Evolutionary conservation across 2,329 filamentous ascomycete genomes (phyloP), one percentile per base, ranked within the genome.

Genomic region (Alternaria sp.): DNA sequence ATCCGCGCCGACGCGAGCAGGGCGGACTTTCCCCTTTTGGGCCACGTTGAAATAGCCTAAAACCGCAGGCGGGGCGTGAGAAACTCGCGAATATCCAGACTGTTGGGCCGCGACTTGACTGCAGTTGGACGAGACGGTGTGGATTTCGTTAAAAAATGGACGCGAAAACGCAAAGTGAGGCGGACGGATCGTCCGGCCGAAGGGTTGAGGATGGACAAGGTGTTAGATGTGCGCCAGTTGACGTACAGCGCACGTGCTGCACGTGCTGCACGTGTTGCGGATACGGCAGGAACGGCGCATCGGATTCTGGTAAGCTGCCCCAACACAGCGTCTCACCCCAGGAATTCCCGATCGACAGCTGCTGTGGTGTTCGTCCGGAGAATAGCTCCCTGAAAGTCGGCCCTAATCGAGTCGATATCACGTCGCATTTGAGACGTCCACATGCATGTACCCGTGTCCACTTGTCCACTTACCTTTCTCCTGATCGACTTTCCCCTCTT

Each of bases 401-500:
- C n/a, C 41, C 41, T 40, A 37, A 34, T 34, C 23, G 23, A 40
- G 21, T 53, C 36, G 13, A 34, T 33, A 28, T 33, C 44, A 31
- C 28, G 34, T 55, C 28, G 36, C 31, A 23, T 29, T 29, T 31
- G 26, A 44, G 36, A 52, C 39, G 26, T 26, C 31, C 42, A 28
- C 36, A 28, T 48, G 21, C 42, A 54, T 23, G 4, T 52, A 48
- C 36, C 52, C 17, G 14, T 46, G 31, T 29, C 39, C 23, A 58
- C 28, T 34, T 46, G 31, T 29, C 39, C 23, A 58, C 28, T 34
- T 55, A n/a, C 29, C 29, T 31, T 51, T 45, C 56, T 56, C 41
- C 41, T 56, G 49, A 56, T 52, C 48, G 31, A 42, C 48, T 57
- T 57, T 53, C 53, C 57, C 57, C 53, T 49, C 53, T 53, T 60